These are phyloP conservation scores for Aplosporella prunicola DNA, from an alignment of 2,329 filamentous ascomycete species.

Conservation along the genomic window DNA sequence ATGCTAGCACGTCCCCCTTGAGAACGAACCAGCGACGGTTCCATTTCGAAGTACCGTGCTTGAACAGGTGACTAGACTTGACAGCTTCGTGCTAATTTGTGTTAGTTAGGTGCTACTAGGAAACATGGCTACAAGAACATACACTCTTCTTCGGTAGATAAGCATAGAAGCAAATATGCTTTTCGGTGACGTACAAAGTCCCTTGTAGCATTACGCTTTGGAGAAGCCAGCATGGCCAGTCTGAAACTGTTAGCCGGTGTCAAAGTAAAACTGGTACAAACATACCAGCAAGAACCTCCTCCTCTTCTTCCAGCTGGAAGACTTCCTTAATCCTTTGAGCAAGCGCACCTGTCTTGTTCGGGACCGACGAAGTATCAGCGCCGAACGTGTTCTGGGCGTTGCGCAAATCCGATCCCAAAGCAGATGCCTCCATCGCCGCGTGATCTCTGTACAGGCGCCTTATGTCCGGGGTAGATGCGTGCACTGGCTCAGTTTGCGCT, in stretches of 20 bases:
- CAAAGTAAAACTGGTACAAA: not conserved
- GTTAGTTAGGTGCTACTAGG: slow-evolving; percentile 13
- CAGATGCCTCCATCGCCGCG: slow-evolving; percentile 12
- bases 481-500: slow-evolving; percentile 19
- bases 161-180: slow-evolving; percentile 93
- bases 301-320: slow-evolving; percentile 60
- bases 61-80: slow-evolving; percentile 82
- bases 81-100: slow-evolving; percentile 40
- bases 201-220: slow-evolving; percentile 88
- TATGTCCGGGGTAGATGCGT: slow-evolving; percentile 1
- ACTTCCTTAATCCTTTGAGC: slow-evolving; percentile 62
- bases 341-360: slow-evolving; percentile 32
- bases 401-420: slow-evolving; percentile 6
- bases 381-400: slow-evolving; percentile 6
- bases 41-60: slow-evolving; percentile 83
- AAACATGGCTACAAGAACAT: slow-evolving; percentile 32
- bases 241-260: slow-evolving; percentile 33
- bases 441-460: slow-evolving; percentile 4
- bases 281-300: slow-evolving; percentile 71
- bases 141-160: slow-evolving; percentile 91
- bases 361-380: not conserved
- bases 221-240: slow-evolving; percentile 88
- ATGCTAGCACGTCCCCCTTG: slow-evolving; percentile 84
- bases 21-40: slow-evolving; percentile 88
- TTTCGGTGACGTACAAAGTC: slow-evolving; percentile 89